Evolutionary conservation across 2,329 filamentous ascomycete genomes (phyloP), one percentile per base, ranked within the genome.

Genomic region (Sporothrix protearum): DNA sequence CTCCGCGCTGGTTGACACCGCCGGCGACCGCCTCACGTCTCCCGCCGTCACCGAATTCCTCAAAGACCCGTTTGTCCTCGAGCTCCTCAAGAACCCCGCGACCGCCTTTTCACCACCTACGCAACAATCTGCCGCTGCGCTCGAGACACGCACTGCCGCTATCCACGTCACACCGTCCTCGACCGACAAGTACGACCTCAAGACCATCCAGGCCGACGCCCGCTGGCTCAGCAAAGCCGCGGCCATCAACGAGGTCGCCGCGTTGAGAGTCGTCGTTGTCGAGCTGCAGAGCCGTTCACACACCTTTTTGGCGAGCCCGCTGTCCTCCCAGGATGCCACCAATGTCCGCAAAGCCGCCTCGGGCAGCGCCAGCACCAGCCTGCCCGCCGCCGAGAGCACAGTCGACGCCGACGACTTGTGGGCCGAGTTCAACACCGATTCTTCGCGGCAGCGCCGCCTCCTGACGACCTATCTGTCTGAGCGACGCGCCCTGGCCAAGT

Each of bases 231-330:
- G 93, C 80, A 88, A 91, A 76, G 88, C 91, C 77, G 88, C 90
- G 68, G 85, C 88, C 59, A 88, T 97, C 75, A 93, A 96, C 79
- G 90, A 97, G 79, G 84, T 96, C 57, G 88, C 91, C 14, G 94
- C 95, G 33, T 84, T 99, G 77, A 88, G 96, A 73, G 85, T 97
- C 57, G 90, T 90, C 2, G 83, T 96, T 7, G 82, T 96, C 61
- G 96, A 98, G 84, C 92, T 91, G 85, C 95, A 98, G 81, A 88
- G 87, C 74, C 88, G 93, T 47, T 84, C 93, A n/a, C 85, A 88
- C n/a, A 85, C 85, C 61, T 90, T 94, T 76, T 86, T 97, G 1
- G 84, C 89, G 55, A 87, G 87, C 16, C 88, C 89, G 0, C 88
- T 95, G 71, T 93, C 92, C 0, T 89, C 90, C 63, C 92, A 96